Evolutionary conservation across 139 green algal genomes (phyloP).

Genomic region (Trebouxia sp.): DNA sequence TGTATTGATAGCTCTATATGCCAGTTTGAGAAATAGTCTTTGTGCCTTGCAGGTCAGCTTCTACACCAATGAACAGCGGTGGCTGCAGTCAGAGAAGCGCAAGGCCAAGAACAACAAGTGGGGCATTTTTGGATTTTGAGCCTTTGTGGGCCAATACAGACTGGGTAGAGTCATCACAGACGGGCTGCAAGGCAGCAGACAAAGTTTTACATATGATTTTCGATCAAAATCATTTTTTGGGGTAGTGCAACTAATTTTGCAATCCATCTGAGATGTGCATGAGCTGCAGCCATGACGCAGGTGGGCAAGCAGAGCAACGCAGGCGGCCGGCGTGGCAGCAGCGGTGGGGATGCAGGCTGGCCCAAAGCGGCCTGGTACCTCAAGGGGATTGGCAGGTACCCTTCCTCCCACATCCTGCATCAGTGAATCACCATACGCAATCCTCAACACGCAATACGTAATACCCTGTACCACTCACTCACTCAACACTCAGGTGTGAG

Average conservation of each 20-base stretch:
- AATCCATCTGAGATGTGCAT: too few species aligned
- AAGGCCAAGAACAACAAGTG: background rate
- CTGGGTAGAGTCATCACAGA: background rate
- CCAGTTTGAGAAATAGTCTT: background rate
- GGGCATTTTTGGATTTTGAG: slow-evolving; percentile 12
- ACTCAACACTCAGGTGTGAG: too few species aligned
- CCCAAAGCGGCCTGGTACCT: slow-evolving; percentile 31
- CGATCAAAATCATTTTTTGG: background rate
- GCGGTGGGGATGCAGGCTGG: background rate
- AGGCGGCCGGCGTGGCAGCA: background rate
- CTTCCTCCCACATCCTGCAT: background rate
- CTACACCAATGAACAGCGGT: slow-evolving; percentile 30
- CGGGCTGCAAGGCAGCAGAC: background rate
- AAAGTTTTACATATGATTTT: too few species aligned
- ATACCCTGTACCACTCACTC: too few species aligned
- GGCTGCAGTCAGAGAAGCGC: slow-evolving; percentile 24
- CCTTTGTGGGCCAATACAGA: background rate
- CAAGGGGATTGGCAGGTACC: slow-evolving; percentile 31
- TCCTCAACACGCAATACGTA: background rate
- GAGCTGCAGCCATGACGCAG: too few species aligned
- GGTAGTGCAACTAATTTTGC: background rate
- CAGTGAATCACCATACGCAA: too few species aligned
- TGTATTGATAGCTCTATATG: too few species aligned
- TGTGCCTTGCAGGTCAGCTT: slow-evolving; percentile 22
- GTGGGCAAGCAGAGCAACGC: background rate